A percentile compares a stretch with the other conserved stretches of the same genome.
These are phyloP conservation scores for Glycine soja DNA, from an alignment of 306 rosid genomes.

Conservation along the genomic window DNA sequence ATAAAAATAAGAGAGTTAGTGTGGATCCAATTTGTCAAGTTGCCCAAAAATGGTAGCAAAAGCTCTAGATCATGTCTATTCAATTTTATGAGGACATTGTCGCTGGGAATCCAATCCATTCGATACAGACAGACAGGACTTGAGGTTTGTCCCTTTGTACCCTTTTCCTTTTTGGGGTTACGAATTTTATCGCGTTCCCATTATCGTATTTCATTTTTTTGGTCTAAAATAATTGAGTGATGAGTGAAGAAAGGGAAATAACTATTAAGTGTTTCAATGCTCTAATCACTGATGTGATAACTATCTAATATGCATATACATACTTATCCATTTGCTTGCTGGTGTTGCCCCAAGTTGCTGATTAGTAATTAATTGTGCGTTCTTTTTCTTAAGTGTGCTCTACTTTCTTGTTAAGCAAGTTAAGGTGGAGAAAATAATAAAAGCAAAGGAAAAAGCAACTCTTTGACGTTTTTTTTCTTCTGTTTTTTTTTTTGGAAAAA, in stretches of 20 bases:
- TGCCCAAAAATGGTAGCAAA: not conserved
- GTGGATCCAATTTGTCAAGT: slow-evolving; percentile 33
- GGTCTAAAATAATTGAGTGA: not conserved
- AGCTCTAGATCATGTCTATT: not conserved
- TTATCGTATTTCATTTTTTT: slow-evolving; percentile 13
- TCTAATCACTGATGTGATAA: not conserved
- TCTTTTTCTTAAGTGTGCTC: slow-evolving; percentile 22
- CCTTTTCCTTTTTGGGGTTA: slow-evolving; percentile 2
- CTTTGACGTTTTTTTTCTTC: too few relatives aligned
- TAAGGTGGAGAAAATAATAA: too few relatives aligned
- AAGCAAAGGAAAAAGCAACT: too few relatives aligned
- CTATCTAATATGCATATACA: not conserved
- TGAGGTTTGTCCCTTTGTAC: slow-evolving; percentile 4
- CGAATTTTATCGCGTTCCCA: not conserved
- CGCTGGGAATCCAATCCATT: not conserved
- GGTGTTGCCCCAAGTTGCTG: not conserved
- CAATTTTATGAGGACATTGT: not conserved
- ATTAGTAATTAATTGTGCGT: not conserved
- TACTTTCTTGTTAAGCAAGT: not conserved
- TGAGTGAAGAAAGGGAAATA: not conserved
- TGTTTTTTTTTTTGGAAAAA: too few relatives aligned
- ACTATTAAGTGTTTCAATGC: not conserved
- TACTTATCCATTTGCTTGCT: too few relatives aligned
- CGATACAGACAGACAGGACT: slow-evolving; percentile 3
- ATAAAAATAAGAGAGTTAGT: not conserved